Percentiles rank a stretch among this genome's conserved stretches.
These are phyloP conservation scores for Mollisia scopiformis DNA, from an alignment of 2,329 filamentous ascomycete genomes.

Conservation along the genomic window DNA sequence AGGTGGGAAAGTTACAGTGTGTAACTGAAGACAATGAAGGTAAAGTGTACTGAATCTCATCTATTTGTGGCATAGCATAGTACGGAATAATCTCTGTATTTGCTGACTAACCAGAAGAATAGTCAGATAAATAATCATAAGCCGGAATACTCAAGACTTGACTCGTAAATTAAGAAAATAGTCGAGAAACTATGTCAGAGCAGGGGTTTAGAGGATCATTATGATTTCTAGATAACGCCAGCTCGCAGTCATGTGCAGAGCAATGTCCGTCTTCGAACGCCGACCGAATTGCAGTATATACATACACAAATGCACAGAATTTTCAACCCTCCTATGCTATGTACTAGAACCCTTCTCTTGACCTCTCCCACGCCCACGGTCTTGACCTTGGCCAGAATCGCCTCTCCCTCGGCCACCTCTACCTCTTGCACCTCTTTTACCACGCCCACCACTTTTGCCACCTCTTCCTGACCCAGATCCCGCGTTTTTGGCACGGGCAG, in stretches of 20 bases:
- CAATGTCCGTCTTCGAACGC: constrained; percentile 13
- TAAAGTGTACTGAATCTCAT: too few relatives aligned
- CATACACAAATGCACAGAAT: constrained; percentile 4
- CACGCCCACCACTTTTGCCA: constrained; percentile 8
- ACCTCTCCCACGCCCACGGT: constrained; percentile 10
- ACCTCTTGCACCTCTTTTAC: constrained; percentile 5
- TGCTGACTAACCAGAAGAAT: too few relatives aligned
- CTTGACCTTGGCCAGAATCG: constrained; percentile 1
- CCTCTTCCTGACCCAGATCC: not conserved
- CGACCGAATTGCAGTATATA: not conserved
- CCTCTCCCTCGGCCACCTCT: constrained; percentile 16
- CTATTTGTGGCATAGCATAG: too few relatives aligned
- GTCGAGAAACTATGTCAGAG: not conserved
- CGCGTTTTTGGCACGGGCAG: constrained; percentile 15
- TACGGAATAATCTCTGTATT: too few relatives aligned
- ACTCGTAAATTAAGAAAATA: too few relatives aligned
- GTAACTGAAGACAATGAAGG: too few relatives aligned
- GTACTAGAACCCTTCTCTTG: constrained; percentile 7
- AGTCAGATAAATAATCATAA: too few relatives aligned
- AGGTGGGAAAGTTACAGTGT: too few relatives aligned
- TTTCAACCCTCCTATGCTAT: not conserved
- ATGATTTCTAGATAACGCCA: not conserved
- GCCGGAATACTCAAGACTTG: too few relatives aligned
- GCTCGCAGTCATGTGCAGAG: constrained; percentile 14
- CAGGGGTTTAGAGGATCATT: too few relatives aligned